These are phyloP conservation scores for Colletotrichum liriopes DNA, from an alignment of 2,329 filamentous ascomycete species.

Conservation along the genomic window DNA sequence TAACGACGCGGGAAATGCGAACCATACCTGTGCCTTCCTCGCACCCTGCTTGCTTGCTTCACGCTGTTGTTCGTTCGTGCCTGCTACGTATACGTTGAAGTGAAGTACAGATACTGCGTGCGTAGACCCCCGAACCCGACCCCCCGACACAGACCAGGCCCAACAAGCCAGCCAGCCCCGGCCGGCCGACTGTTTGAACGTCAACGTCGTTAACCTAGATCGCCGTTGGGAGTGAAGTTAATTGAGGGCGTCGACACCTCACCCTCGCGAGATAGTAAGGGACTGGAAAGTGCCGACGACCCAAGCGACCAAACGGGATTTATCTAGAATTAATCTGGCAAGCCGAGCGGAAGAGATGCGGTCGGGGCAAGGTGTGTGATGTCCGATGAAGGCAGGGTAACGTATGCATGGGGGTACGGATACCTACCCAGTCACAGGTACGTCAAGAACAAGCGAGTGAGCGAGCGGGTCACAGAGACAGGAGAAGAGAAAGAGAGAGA, in stretches of 20 bases:
- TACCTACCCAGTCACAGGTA: conserved; percentile 22
- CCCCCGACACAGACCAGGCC: conserved; percentile 11
- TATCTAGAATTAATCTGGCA: conserved; percentile 9
- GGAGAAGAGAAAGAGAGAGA: conserved; percentile 5
- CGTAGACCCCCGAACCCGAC: conserved; percentile 12
- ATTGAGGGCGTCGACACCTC: conserved; percentile 25
- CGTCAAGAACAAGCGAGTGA: conserved; percentile 20
- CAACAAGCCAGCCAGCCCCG: conserved; percentile 36
- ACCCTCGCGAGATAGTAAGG: background rate
- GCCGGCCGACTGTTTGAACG: conserved; percentile 40
- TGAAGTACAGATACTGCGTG: conserved; percentile 10
- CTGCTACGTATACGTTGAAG: conserved; percentile 1
- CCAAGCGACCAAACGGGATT: background rate
- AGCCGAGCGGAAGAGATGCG: conserved; percentile 23
- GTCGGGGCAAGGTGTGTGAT: conserved; percentile 31
- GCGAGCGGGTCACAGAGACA: conserved; percentile 29
- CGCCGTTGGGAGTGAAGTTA: conserved; percentile 22
- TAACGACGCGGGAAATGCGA: background rate
- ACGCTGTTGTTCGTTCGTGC: background rate
- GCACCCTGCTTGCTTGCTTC: conserved; percentile 8
- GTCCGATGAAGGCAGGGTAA: conserved; percentile 34
- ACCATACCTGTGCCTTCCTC: conserved; percentile 2
- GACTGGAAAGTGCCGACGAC: background rate
- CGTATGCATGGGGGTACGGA: conserved; percentile 32
- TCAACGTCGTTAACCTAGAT: conserved; percentile 37